Conservation (phyloP, 306 rosid species). For the Vicia sativa region DNA sequence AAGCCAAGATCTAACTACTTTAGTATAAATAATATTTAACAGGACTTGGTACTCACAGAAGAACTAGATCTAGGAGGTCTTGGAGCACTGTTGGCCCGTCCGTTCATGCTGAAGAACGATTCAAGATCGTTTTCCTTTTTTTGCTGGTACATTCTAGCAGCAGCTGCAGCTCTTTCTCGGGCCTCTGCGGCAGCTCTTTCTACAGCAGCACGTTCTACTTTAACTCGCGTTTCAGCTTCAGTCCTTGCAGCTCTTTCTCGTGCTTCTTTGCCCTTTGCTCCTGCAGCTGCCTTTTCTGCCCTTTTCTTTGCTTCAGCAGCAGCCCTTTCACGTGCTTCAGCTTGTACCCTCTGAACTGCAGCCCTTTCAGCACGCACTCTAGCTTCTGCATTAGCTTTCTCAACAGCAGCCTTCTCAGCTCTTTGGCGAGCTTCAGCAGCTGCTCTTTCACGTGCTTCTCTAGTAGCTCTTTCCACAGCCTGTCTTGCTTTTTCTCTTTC, state of each 20-base stretch:
- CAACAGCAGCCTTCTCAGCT: slow-evolving; percentile 93
- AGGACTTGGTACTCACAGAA: slow-evolving; percentile 59
- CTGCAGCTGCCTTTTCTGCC: slow-evolving; percentile 88
- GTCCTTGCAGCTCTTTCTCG: slow-evolving; percentile 50
- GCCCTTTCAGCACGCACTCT: slow-evolving; percentile 91
- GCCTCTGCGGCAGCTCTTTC: slow-evolving; percentile 83
- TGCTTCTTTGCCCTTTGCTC: slow-evolving; percentile 55
- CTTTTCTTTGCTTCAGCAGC: slow-evolving; percentile 85
- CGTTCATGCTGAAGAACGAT: slow-evolving; percentile 68
- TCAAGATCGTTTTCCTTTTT: slow-evolving; percentile 82
- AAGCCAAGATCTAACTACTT: slow-evolving; percentile 16
- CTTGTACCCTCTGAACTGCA: slow-evolving; percentile 90
- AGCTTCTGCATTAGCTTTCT: slow-evolving; percentile 84
- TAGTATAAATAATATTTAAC: slow-evolving; percentile 34
- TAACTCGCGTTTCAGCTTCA: slow-evolving; percentile 69
- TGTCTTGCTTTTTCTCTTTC: slow-evolving; percentile 81
- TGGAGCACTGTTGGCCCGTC: slow-evolving; percentile 80
- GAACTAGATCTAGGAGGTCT: slow-evolving; percentile 85
- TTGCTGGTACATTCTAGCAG: slow-evolving; percentile 79
- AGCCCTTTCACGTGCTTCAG: slow-evolving; percentile 98
- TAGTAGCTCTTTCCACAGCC: slow-evolving; percentile 98
- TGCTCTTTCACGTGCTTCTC: slow-evolving; percentile 99
- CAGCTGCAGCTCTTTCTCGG: slow-evolving; percentile 79
- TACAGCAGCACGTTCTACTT: slow-evolving; percentile 87
- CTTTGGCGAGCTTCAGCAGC: slow-evolving; percentile 75